A percentile compares a stretch with the other conserved stretches of the same genome.
phyloP scores from a whole-genome alignment of 2,329 filamentous ascomycete species.

The Cytospora piceicola region DNA sequence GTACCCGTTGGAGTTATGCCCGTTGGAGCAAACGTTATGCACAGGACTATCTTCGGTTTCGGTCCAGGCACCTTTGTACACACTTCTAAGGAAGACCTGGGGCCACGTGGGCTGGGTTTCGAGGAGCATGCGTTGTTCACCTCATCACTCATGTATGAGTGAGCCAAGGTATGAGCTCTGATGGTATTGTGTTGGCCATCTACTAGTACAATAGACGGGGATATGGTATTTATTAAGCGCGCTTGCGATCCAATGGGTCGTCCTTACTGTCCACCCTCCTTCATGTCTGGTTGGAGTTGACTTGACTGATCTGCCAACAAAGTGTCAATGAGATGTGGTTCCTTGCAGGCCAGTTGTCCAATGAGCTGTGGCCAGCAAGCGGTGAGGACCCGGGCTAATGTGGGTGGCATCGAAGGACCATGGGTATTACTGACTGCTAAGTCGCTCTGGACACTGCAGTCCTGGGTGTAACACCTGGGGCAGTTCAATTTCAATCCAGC shows the following conservation, averaged over 20 bases:
- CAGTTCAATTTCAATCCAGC: neutral
- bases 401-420: neutral
- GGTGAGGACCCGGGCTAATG: neutral
- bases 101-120: neutral
- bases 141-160: neutral
- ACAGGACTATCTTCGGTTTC: neutral
- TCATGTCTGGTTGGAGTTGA: neutral
- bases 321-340: neutral
- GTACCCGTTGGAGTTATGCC: no score
- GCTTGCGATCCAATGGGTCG: neutral
- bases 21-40: neutral
- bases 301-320: neutral
- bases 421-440: neutral
- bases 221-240: neutral
- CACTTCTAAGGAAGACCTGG: neutral
- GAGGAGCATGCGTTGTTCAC: neutral
- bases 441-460: neutral
- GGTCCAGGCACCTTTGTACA: neutral
- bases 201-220: no score
- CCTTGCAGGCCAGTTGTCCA: neutral
- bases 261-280: neutral
- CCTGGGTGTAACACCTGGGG: neutral
- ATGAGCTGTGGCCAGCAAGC: slow-evolving; percentile 3
- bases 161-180: neutral
- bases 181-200: neutral